Evolutionary conservation across 202 grass and related monocot species (phyloP), one percentile per base, ranked within the genome.

Genomic region (Panicum virgatum): DNA sequence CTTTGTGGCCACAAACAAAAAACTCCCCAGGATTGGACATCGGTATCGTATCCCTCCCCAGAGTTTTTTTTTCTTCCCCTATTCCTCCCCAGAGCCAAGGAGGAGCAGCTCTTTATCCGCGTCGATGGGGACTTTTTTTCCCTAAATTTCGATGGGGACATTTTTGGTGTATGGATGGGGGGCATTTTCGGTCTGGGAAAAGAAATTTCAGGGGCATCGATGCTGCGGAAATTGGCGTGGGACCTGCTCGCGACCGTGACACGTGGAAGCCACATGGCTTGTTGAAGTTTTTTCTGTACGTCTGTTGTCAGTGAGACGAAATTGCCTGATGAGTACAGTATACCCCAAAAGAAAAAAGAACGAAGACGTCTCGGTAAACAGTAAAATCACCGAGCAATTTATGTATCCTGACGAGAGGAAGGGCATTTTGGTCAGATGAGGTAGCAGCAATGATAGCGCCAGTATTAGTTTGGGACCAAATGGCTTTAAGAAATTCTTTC

Each of bases 391-490:
- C 11, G 2, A 1, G 12, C 26, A 25, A 27, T 61, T 61, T 14
- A 6, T 3, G 5, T 8, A 20, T 47, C 15, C 15, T 8, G 6
- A 53, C 7, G 19, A 22, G 51, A 19, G 7, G 11, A 13, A 47
- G 45, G 80, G 74, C 37, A 73, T 76, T 80, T 84, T 47, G 0
- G 86, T 84, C 69, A 80, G 20, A 53, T 6, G 9, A 2, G 18
- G 27, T 58, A 11, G 69, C 62, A 38, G 20, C 57, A 75, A 80
- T 88, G 52, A 75, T 84, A 23, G 69, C 14, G 52, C 67, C 20
- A 13, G 61, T 48, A 69, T 88, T 80, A 76, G 75, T 84, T 84
- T 84, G 81, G 81, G 72, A 82, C 64, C 85, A 87, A 87, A 82
- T 43, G 34, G 64, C 79, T 82, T 77, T 87, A 72, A 73, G 73